Percentiles rank a stretch among this genome's conserved stretches.
Conservation (phyloP, 2,329 filamentous ascomycete genomes). For the Exophiala xenobiotica region DNA sequence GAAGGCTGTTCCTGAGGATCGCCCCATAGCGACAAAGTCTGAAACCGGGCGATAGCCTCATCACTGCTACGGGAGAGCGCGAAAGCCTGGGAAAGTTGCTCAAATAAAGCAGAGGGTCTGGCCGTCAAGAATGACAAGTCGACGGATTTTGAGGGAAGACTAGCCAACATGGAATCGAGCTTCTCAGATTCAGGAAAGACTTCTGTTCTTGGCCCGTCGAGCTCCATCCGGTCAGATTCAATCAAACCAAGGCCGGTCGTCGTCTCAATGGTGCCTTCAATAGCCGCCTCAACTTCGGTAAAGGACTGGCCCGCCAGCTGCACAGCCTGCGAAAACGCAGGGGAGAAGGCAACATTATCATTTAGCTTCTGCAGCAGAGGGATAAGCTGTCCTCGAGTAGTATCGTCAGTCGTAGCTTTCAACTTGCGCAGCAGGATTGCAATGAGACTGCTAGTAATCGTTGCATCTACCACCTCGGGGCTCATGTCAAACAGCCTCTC, state of each 20-base stretch:
- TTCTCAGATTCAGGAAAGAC: conserved; percentile 31
- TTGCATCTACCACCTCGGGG: conserved; percentile 21
- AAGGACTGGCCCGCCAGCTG: conserved; percentile 69
- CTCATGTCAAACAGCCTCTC: conserved; percentile 18
- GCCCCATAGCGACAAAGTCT: conserved; percentile 39
- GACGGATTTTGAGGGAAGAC: conserved; percentile 34
- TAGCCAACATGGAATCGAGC: conserved; percentile 36
- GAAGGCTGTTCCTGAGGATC: conserved; percentile 17
- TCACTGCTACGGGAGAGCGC: conserved; percentile 36
- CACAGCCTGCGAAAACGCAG: conserved; percentile 66
- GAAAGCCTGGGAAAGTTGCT: conserved; percentile 41
- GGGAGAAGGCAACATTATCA: conserved; percentile 59
- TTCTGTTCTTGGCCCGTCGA: conserved; percentile 32
- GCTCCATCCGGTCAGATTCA: conserved; percentile 55
- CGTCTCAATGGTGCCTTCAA: conserved; percentile 67
- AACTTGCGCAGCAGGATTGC: conserved; percentile 19
- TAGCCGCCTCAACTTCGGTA: conserved; percentile 69
- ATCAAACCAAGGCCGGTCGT: conserved; percentile 51
- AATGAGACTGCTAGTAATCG: conserved; percentile 7
- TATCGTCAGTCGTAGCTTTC: conserved; percentile 27
- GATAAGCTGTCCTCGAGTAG: conserved; percentile 63
- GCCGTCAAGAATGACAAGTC: conserved; percentile 41
- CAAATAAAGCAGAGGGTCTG: conserved; percentile 37
- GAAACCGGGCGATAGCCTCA: conserved; percentile 37
- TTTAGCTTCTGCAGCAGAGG: conserved; percentile 66